Evolutionary conservation across 768 basidiomycete genomes (phyloP), one percentile per base, ranked within the genome.

Genomic region (Mycena amicta): DNA sequence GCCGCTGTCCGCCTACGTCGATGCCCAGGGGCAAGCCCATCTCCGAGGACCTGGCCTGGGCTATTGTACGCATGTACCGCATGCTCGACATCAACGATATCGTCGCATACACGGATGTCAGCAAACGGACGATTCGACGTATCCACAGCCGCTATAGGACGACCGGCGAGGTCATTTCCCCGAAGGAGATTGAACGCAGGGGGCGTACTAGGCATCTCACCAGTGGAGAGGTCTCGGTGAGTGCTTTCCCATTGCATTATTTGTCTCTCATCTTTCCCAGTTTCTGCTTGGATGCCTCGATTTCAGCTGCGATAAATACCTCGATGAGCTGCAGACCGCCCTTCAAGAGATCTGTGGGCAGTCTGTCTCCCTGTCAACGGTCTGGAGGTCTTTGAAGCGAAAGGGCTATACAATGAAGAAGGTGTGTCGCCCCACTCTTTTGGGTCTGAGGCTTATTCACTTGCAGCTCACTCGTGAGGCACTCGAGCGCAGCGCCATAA

Each of bases 271-370:
- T 45, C 22, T 45, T 15, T 23, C 15, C 15, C 40, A 53, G 52
- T 62, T 47, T 20, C 41, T 62, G 3, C 55, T 52, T 5, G 53
- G 53, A 4, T 51, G 26, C 31, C 53, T 68, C 26, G 56, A 62
- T 26, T 23, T 39, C 8, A 55, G 28, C 22, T 71, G 70, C 20
- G 70, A 74, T 52, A 66, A 69, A 20, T 70, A 62, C 27, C 65
- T 74, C 4, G 53, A 64, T 27, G 74, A 76, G 62, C 52, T 75
- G 18, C 69, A 64, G 47, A 50, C 63, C 0, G 53, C 57, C 12
- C 60, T 75, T 8, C 25, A 41, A 27, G 63, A 61, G 5, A 53
- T 25, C 2, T 66, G 60, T 45, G 70, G 67, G 2, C 45, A 65
- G 3, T 16, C 29, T 15, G 71, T 70, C 4, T 66, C 66, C 2